Conservation (phyloP, 2,329 filamentous ascomycete species). For the Clarireedia sp. region DNA sequence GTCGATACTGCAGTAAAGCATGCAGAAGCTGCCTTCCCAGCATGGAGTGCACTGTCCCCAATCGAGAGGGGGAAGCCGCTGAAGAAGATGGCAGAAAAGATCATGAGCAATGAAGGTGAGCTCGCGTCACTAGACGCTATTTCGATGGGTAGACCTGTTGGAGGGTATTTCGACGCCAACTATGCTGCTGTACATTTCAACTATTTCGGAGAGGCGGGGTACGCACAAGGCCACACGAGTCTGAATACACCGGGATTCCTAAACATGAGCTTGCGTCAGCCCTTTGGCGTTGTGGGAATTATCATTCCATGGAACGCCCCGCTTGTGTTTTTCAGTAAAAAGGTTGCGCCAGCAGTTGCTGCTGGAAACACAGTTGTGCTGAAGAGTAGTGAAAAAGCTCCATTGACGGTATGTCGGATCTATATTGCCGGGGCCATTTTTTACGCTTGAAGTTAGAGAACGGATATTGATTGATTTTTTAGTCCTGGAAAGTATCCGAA, state of each 20-base stretch:
- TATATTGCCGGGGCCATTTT: not conserved
- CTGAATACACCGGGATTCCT: not conserved
- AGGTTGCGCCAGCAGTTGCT: constrained; percentile 51
- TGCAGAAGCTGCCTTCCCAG: constrained; percentile 37
- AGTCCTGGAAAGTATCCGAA: constrained; percentile 30
- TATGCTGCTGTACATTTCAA: constrained; percentile 21
- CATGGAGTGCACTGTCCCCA: constrained; percentile 37
- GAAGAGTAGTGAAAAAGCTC: constrained; percentile 56
- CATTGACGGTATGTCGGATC: constrained; percentile 39
- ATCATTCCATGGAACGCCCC: constrained; percentile 53
- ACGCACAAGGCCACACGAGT: constrained; percentile 31
- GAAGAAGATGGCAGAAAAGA: constrained; percentile 38
- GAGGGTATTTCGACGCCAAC: constrained; percentile 23
- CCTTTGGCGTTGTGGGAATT: constrained; percentile 41
- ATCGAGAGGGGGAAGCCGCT: constrained; percentile 35
- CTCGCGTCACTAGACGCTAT: constrained; percentile 38
- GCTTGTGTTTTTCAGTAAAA: constrained; percentile 39
- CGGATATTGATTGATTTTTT: not conserved
- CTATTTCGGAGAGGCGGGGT: constrained; percentile 27
- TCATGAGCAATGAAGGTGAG: constrained; percentile 35
- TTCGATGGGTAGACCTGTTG: constrained; percentile 31
- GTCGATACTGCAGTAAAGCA: constrained; percentile 36
- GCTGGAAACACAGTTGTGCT: constrained; percentile 51
- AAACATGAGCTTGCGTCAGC: constrained; percentile 52
- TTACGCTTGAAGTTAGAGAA: not conserved